Conservation (phyloP, 192 early-diverging fungal species). For the Umbelopsis sp. region DNA sequence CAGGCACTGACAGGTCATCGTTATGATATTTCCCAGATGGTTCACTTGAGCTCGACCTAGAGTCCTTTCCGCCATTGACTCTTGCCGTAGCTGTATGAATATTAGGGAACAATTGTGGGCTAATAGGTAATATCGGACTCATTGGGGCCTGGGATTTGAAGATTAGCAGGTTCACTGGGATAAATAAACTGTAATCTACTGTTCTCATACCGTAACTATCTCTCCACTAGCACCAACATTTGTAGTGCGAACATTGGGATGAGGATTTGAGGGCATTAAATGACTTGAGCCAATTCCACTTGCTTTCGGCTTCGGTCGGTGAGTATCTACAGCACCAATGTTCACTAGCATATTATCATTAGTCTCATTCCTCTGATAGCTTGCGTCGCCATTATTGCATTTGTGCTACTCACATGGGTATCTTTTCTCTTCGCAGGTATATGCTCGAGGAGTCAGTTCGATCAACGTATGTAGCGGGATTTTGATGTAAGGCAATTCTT, state of each 20-base stretch:
- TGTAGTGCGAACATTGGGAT: not conserved
- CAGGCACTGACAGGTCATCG: not conserved
- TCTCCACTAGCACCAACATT: slow-evolving; percentile 34
- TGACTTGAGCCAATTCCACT: not conserved
- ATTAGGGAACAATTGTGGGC: slow-evolving; percentile 19
- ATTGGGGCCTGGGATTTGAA: not conserved
- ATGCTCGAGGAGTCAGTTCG: slow-evolving; percentile 95
- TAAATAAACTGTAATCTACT: no score
- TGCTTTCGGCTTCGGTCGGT: slow-evolving; percentile 70
- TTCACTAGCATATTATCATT: slow-evolving; percentile 57
- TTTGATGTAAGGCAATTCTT: slow-evolving; percentile 98
- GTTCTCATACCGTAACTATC: slow-evolving; percentile 19
- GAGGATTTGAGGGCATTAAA: not conserved
- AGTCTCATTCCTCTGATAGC: not conserved
- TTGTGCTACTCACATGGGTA: slow-evolving; percentile 63
- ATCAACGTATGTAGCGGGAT: slow-evolving; percentile 98
- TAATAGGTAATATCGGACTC: slow-evolving; percentile 37
- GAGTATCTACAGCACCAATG: slow-evolving; percentile 98
- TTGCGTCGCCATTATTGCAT: not conserved
- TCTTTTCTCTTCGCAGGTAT: slow-evolving; percentile 92
- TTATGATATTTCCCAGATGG: not conserved
- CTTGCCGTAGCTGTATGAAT: not conserved
- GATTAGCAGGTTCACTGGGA: no score
- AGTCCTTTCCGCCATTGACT: not conserved
- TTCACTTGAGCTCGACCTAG: not conserved